These are phyloP conservation scores for Udeniomyces megalosporus DNA, from an alignment of 768 basidiomycete genomes.

Conservation along the genomic window DNA sequence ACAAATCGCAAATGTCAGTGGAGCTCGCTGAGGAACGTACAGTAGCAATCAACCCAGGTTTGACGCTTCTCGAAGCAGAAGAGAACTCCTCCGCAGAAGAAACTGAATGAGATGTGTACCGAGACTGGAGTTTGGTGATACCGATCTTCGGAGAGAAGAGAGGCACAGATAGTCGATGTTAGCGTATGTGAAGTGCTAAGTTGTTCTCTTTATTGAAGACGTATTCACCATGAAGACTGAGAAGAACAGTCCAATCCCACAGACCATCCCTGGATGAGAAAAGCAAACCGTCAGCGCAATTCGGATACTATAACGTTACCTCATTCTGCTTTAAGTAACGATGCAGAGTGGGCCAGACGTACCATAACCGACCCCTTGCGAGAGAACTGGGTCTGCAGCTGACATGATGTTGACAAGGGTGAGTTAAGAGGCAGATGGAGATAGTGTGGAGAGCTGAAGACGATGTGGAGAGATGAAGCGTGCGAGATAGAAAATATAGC, in stretches of 20 bases:
- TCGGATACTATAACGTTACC: no score
- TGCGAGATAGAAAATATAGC: no score
- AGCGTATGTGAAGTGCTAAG: no score
- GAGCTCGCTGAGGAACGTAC: slow-evolving; percentile 34
- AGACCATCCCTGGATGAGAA: neutral
- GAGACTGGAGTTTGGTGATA: neutral
- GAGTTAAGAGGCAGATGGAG: no score
- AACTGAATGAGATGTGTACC: slow-evolving; percentile 35
- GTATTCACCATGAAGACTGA: slow-evolving; percentile 12
- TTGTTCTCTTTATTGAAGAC: no score
- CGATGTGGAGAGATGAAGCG: no score
- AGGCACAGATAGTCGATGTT: neutral
- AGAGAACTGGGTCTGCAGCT: no score
- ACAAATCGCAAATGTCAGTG: neutral
- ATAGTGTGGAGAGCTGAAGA: no score
- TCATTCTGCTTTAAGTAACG: no score
- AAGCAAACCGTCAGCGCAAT: neutral
- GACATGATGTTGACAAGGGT: neutral
- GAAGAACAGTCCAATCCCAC: slow-evolving; percentile 10
- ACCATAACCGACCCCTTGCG: neutral
- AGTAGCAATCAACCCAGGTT: slow-evolving; percentile 79
- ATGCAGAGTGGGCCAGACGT: neutral
- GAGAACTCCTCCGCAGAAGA: slow-evolving; percentile 49
- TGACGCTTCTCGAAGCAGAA: slow-evolving; percentile 40
- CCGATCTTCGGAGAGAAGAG: neutral